phyloP scores from a whole-genome alignment of 805 yeast genomes.

The Danielia oregonensis region DNA sequence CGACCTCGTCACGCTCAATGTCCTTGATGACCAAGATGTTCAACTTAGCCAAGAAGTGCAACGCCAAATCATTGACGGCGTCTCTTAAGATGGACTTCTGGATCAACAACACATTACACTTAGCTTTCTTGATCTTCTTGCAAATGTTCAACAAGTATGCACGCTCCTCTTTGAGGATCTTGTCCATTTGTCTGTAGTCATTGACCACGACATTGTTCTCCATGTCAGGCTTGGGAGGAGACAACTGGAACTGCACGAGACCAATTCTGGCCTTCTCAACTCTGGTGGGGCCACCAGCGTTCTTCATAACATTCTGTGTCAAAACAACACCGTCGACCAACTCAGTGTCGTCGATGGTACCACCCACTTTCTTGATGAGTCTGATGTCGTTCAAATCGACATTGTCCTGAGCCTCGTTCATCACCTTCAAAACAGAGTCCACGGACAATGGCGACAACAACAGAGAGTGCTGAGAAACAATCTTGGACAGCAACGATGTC shows the following conservation, averaged over 20 bases:
- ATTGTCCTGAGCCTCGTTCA: slow-evolving; percentile 52
- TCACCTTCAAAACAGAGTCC: slow-evolving; percentile 82
- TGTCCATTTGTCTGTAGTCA: slow-evolving; percentile 99
- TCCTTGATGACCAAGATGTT: slow-evolving; percentile 94
- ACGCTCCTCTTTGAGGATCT: slow-evolving; percentile 95
- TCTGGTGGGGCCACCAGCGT: slow-evolving; percentile 93
- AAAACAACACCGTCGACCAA: slow-evolving; percentile 90
- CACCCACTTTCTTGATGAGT: slow-evolving; percentile 90
- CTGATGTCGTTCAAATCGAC: slow-evolving; percentile 89
- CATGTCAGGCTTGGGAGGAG: slow-evolving; percentile 97
- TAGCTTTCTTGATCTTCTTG: slow-evolving; percentile 93
- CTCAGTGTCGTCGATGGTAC: slow-evolving; percentile 95
- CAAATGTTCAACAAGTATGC: slow-evolving; percentile 91
- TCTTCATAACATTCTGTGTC: slow-evolving; percentile 83
- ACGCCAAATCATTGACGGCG: slow-evolving; percentile 90
- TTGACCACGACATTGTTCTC: slow-evolving; percentile 96
- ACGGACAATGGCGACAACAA: slow-evolving; percentile 91
- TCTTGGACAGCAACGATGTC: slow-evolving; percentile 91
- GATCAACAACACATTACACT: slow-evolving; percentile 86
- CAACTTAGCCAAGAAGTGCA: slow-evolving; percentile 90
- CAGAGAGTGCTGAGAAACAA: slow-evolving; percentile 88
- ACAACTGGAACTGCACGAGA: slow-evolving; percentile 86
- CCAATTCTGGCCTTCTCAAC: slow-evolving; percentile 92
- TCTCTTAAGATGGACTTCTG: slow-evolving; percentile 93
- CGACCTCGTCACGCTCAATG: slow-evolving; percentile 94